Conservation (phyloP, 441 rosid species). For the Arabidopsis hybrid region DNA sequence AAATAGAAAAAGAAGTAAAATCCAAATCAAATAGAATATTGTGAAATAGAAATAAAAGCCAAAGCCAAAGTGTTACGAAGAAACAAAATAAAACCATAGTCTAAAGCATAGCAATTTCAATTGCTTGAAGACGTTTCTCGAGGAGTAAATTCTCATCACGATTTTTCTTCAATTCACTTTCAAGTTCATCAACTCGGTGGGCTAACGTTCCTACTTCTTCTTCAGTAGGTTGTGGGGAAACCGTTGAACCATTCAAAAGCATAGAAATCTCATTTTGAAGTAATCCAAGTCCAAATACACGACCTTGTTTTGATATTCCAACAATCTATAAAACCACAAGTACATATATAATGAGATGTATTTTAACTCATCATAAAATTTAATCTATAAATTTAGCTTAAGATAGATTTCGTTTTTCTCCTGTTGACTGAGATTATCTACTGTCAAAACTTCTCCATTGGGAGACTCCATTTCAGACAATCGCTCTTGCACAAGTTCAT, state of each 20-base stretch:
- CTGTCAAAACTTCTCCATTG: background rate
- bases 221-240: background rate
- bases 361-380: background rate
- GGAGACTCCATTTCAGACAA: background rate
- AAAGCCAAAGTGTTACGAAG: no score
- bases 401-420: constrained; percentile 7
- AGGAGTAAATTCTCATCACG: no score
- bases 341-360: background rate
- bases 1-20: no score
- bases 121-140: no score
- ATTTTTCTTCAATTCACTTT: no score
- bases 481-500: background rate
- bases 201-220: no score
- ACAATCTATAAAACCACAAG: constrained; percentile 5
- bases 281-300: constrained; percentile 24
- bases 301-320: constrained; percentile 14
- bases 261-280: background rate
- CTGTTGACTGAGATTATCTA: background rate
- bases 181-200: no score
- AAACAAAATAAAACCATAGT: no score
- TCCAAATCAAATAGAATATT: no score
- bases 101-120: no score
- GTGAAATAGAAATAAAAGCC: no score
- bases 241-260: background rate
- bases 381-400: background rate